Base-by-base conservation (phyloP, 352 stramenopile genomes). In the Thalassiosira pacifica region DNA sequence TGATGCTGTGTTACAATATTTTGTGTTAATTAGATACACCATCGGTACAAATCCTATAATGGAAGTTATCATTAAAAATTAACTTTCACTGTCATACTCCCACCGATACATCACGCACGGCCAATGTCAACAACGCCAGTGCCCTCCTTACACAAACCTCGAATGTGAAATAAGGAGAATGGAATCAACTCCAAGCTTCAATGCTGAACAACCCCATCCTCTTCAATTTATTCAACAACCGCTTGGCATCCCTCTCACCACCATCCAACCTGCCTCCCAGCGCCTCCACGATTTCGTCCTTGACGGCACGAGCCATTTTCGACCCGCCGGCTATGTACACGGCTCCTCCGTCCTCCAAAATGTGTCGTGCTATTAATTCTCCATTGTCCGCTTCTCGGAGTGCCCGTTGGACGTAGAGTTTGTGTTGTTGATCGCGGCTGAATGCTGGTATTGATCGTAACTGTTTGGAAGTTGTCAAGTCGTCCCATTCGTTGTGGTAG, bases 111-210 rank as follows among this genome's bases (percentile, higher is more conserved):
- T n/a, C n/a, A n/a, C n/a, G n/a, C n/a, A n/a, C n/a, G n/a, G n/a
- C n/a, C n/a, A n/a, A n/a, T n/a, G n/a, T n/a, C n/a, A n/a, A n/a
- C n/a, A n/a, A n/a, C n/a, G n/a, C n/a, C n/a, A n/a, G n/a, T n/a
- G n/a, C n/a, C n/a, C n/a, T n/a, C n/a, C n/a, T n/a, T n/a, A n/a
- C n/a, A n/a, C n/a, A n/a, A n/a, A n/a, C n/a, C n/a, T n/a, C n/a
- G n/a, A n/a, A n/a, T n/a, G n/a, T n/a, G n/a, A n/a, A n/a, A n/a
- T n/a, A n/a, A n/a, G n/a, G n/a, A n/a, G n/a, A n/a, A n/a, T n/a
- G n/a, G n/a, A n/a, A 66, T 87, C 77, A 95, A 73, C 83, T 93
- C 92, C 92, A 95, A 31, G 92, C 92, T 83, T 95, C 92, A 34
- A 94, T 83, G 48, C 83, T 87, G 63, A 94, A 94, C 31, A 78